Conservation (phyloP, 164 flowering plant species). For the Hamamelis virginiana region DNA sequence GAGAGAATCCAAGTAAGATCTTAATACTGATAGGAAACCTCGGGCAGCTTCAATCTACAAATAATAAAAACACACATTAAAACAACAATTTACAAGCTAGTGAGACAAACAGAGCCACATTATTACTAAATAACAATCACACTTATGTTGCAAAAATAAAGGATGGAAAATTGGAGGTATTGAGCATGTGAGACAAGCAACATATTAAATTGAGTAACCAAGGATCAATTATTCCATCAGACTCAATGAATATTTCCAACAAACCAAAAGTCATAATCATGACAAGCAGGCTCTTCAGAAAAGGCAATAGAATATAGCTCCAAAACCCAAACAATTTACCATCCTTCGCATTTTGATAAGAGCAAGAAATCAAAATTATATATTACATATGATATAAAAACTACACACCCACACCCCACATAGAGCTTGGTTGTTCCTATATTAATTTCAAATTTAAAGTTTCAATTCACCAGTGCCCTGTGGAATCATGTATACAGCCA, state of each 20-base stretch:
- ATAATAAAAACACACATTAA: background rate
- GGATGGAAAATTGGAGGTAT: background rate
- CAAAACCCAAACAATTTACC: too few relatives aligned
- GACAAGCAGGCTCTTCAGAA: too few relatives aligned
- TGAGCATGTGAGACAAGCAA: background rate
- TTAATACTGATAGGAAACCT: constrained; percentile 66
- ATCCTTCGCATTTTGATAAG: too few relatives aligned
- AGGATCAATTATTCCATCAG: background rate
- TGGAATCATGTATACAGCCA: background rate
- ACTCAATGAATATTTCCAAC: too few relatives aligned
- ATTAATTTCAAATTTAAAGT: too few relatives aligned
- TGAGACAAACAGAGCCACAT: background rate
- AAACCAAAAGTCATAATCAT: too few relatives aligned
- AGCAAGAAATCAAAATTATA: too few relatives aligned
- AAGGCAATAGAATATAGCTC: too few relatives aligned
- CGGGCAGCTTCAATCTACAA: constrained; percentile 86
- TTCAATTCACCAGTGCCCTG: background rate
- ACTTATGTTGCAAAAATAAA: constrained; percentile 5
- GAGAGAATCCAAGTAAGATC: constrained; percentile 83
- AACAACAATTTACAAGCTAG: background rate
- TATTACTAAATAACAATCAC: background rate
- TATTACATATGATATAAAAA: too few relatives aligned
- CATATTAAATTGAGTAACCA: background rate
- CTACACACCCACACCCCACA: too few relatives aligned
- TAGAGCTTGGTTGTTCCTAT: too few relatives aligned